phyloP scores from a whole-genome alignment of 306 rosid genomes.

The Parietaria judaica region DNA sequence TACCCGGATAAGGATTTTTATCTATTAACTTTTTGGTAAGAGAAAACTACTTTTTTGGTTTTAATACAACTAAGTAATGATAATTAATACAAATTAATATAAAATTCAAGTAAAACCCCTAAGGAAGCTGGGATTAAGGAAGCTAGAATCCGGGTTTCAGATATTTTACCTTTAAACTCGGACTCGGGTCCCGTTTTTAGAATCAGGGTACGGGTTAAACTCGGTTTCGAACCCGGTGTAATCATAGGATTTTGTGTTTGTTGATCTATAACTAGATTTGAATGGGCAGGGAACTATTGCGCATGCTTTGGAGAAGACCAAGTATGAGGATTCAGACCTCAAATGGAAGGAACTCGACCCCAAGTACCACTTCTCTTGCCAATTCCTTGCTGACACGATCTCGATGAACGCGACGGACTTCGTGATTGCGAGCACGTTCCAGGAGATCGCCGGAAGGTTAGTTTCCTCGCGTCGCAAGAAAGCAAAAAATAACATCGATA shows the following conservation, averaged over 20 bases:
- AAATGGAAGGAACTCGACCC: conserved; percentile 89
- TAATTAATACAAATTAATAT: too few species aligned
- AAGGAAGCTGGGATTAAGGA: too few species aligned
- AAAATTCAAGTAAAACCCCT: too few species aligned
- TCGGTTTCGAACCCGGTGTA: too few species aligned
- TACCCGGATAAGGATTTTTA: too few species aligned
- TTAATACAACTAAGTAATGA: too few species aligned
- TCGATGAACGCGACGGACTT: conserved; percentile 93
- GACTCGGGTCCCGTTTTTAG: too few species aligned
- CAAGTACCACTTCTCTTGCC: conserved; percentile 91
- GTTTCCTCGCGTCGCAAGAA: conserved; percentile 6
- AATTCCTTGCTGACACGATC: conserved; percentile 75
- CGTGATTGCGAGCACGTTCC: conserved; percentile 87
- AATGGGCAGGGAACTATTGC: conserved; percentile 74
- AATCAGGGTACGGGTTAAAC: too few species aligned
- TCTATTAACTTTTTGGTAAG: too few species aligned
- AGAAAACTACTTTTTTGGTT: too few species aligned
- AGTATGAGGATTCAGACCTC: conserved; percentile 82
- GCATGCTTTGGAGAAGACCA: conserved; percentile 90
- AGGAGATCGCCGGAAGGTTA: conserved; percentile 94
- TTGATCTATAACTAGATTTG: conserved; percentile 1
- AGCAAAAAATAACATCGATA: neutral
- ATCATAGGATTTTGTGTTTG: conserved; percentile 2
- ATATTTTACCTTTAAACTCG: too few species aligned
- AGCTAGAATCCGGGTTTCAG: too few species aligned